phyloP scores from a whole-genome alignment of 306 rosid genomes.

The Sophora flavescens region DNA sequence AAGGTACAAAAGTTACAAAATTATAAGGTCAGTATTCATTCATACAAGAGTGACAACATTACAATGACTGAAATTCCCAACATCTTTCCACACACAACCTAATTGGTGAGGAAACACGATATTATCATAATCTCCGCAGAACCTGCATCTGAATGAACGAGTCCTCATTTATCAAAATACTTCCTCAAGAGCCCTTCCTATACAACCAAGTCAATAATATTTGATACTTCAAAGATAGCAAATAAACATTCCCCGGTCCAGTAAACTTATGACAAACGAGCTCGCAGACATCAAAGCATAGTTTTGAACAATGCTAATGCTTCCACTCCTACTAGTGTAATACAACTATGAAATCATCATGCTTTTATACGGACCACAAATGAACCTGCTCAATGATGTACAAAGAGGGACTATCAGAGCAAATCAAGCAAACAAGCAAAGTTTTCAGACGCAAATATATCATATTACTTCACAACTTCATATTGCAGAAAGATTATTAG shows the following conservation, averaged over 20 bases:
- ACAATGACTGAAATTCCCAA: constrained; percentile 36
- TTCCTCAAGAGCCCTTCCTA: constrained; percentile 42
- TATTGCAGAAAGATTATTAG: neutral
- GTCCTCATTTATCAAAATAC: constrained; percentile 28
- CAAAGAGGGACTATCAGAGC: constrained; percentile 24
- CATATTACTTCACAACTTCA: constrained; percentile 2
- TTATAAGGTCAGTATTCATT: constrained; percentile 39
- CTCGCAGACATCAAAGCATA: constrained; percentile 32
- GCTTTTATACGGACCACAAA: constrained; percentile 93
- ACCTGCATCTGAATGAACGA: constrained; percentile 39
- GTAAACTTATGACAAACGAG: constrained; percentile 25
- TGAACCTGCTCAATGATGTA: constrained; percentile 70
- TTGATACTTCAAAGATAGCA: constrained; percentile 35
- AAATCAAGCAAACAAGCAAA: constrained; percentile 34
- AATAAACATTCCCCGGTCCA: constrained; percentile 37
- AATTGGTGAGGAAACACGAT: constrained; percentile 5
- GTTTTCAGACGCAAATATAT: neutral
- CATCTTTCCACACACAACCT: constrained; percentile 29
- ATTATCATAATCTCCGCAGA: constrained; percentile 27
- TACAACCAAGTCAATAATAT: constrained; percentile 42
- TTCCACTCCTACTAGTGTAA: constrained; percentile 34
- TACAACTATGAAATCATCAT: constrained; percentile 49
- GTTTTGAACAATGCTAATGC: constrained; percentile 41
- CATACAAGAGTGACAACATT: constrained; percentile 31
- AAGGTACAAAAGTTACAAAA: constrained; percentile 2